Conservation (phyloP, 305 asterid species). For the Caryopteris hybrid region DNA sequence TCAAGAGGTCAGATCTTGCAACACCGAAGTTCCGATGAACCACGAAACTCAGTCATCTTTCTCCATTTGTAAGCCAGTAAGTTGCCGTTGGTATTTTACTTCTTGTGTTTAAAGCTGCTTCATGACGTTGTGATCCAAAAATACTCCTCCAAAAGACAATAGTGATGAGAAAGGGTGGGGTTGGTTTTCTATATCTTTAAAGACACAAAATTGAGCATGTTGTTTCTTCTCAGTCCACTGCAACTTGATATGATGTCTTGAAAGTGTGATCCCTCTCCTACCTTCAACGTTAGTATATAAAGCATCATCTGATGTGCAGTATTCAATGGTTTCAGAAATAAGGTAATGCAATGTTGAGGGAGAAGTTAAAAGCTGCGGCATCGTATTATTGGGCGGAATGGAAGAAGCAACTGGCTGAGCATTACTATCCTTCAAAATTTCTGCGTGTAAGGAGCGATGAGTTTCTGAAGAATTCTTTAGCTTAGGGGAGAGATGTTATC, state of each 20-base stretch:
- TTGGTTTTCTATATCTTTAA: not conserved
- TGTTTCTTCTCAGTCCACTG: not conserved
- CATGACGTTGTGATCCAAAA: not conserved
- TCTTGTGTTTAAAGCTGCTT: not conserved
- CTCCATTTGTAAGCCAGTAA: conserved; percentile 43
- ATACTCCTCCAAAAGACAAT: not conserved
- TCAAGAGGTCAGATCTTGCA: conserved; percentile 34
- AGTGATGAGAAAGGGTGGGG: not conserved
- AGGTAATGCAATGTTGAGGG: conserved; percentile 51
- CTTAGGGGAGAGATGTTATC: not conserved
- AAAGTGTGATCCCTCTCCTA: not conserved
- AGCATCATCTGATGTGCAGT: not conserved
- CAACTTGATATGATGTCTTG: not conserved
- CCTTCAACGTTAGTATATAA: not conserved
- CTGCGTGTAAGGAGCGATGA: not conserved
- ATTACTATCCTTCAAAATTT: not conserved
- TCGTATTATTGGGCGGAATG: not conserved
- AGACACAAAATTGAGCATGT: not conserved
- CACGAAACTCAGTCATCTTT: conserved; percentile 24
- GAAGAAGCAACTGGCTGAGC: not conserved
- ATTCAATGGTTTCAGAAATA: not conserved
- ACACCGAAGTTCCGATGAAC: conserved; percentile 25
- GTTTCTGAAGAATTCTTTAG: not conserved
- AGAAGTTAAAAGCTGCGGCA: conserved; percentile 40
- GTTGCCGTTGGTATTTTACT: conserved; percentile 27